phyloP scores from a whole-genome alignment of 345 rosid genomes.

The Turritis glabra region DNA sequence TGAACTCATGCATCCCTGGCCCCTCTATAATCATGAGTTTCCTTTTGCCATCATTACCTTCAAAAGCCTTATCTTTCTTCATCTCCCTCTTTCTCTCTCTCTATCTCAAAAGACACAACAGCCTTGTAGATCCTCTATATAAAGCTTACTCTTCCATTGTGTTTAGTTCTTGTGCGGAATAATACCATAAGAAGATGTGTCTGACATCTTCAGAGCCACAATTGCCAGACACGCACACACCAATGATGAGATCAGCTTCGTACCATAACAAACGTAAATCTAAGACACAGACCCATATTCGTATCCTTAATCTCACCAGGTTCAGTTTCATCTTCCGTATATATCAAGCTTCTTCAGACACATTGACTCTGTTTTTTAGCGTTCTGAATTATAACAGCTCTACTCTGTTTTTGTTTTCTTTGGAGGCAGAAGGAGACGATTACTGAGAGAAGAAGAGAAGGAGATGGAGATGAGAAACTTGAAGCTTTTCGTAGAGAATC shows the following conservation, averaged over 20 bases:
- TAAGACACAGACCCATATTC: conserved; percentile 11
- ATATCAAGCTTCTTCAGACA: neutral
- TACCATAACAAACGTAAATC: conserved; percentile 10
- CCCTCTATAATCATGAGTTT: conserved; percentile 55
- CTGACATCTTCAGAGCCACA: conserved; percentile 10
- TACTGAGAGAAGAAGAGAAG: conserved; percentile 33
- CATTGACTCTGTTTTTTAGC: neutral
- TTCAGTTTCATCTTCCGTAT: conserved; percentile 16
- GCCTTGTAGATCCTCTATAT: conserved; percentile 7
- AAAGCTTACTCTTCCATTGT: neutral
- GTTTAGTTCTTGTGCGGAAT: neutral
- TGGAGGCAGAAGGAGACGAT: conserved; percentile 41
- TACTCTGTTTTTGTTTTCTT: neutral
- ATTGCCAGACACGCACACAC: conserved; percentile 1
- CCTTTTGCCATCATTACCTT: conserved; percentile 61
- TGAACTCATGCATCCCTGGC: conserved; percentile 42
- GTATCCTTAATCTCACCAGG: conserved; percentile 26
- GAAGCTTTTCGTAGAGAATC: conserved; percentile 62
- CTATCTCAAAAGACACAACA: neutral
- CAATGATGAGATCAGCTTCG: conserved; percentile 10
- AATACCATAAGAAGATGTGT: conserved; percentile 15
- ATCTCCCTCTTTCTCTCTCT: conserved; percentile 25
- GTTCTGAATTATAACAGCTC: neutral
- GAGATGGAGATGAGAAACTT: conserved; percentile 58
- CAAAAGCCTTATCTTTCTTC: conserved; percentile 34